Evolutionary conservation across 345 rosid genomes (phyloP), one percentile per base, ranked within the genome.

Genomic region (Mercurialis annua): DNA sequence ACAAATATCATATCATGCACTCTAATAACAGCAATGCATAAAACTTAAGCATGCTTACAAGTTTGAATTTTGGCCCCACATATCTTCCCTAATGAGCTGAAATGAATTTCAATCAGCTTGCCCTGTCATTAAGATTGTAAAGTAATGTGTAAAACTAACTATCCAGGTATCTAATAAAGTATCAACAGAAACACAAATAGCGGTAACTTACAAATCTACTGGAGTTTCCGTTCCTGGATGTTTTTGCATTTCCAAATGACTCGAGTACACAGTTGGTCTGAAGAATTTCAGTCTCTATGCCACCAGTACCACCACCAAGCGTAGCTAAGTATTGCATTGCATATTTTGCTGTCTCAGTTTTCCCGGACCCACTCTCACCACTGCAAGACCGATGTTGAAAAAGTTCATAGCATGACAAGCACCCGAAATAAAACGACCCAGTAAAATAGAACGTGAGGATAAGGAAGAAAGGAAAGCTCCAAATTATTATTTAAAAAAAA

Each of bases 361-460:
- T 95, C 54, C 98, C 99, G 63, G 99, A 85, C 59, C 99, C 99
- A 80, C 98, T 91, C 85, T 88, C 98, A 60, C 99, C 99, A 71
- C 99, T 95, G 86, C 48, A 80, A 65, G 71, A 68, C 53, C 59
- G 57, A 40, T 29, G 38, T 48, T 36, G 64, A 57, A 69, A 34
- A 33, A 59, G 46, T 54, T 21, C 17, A 36, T 53, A 26, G 53
- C 27, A 59, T 9, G 27, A 51, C 26, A 31, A 66, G 52, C 30
- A 46, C 56, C 55, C 55, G 38, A 54, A 27, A 54, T 17, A 23
- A n/a, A 48, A 52, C 23, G 46, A 26, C 36, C 56, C 46, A 76
- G 59, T 54, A 55, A 15, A 24, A n/a, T 46, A 65, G 34, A 69
- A 60, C 23, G 64, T 24, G 7, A 6, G n/a, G 17, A 33, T 46